Base-by-base conservation (phyloP, 306 rosid species). In the Casuarina equisetifolia region DNA sequence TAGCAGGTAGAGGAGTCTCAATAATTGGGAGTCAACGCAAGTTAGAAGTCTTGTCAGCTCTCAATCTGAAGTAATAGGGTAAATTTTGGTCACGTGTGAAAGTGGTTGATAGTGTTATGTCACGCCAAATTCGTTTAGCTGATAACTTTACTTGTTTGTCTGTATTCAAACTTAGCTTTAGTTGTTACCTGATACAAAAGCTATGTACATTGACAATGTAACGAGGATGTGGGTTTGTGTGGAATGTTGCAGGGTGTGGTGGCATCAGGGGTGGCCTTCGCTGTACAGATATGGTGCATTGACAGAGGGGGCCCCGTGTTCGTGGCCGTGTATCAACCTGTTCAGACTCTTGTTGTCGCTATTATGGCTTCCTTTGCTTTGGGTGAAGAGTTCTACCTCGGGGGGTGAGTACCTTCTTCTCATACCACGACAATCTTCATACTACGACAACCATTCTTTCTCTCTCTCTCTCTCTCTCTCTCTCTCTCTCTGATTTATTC, bases 281-380 rank as follows among this genome's bases (percentile, higher is more conserved):
- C 99, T 63, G 97, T 95, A 67, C 99, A 95, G 86, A 95, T 91
- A 84, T 95, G 99, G 99, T 95, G 99, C 97, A 92, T 95, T 16
- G 97, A 95, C 89, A 95, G 96, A 84, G 99, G 99, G 25, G 99
- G 99, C 81, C 99, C 99, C 45, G 99, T 95, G 43, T 95, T 95
- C 48, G 99, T 95, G 3, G 99, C 99, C 0, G 99, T 95, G 51
- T 95, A 95, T 88, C 99, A 95, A 61, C 99, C 99, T 75, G 97
- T 95, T 87, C 99, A 95, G 82, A 95, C 99, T 76, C 97, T 95
- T 25, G 96, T 86, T 55, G 99, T 95, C 73, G 99, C 99, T 78
- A 79, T 95, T 32, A 91, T 95, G 99, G 96, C 99, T 83, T 89
- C 99, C 78, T 0, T 92, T 77, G 97, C 99, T 84, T 88, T 95